Conservation (phyloP, 176 grass and related monocot species). For the Musa troglodytarum region DNA sequence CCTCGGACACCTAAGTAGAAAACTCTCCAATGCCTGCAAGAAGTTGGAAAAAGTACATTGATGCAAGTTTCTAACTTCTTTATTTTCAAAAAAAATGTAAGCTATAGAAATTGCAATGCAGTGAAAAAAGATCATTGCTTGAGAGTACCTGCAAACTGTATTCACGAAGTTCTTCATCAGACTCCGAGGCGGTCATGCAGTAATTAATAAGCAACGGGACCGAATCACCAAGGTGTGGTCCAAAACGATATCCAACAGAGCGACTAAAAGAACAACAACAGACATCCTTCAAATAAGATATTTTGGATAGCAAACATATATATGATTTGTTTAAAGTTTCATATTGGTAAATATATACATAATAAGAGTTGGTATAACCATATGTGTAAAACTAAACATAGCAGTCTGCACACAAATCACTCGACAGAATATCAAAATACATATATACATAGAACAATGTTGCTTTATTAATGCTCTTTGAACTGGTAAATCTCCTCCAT, state of each 20-base stretch:
- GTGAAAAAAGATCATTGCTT: neutral
- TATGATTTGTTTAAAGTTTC: neutral
- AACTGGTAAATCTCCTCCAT: too few relatives aligned
- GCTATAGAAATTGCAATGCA: neutral
- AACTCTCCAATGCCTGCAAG: slow-evolving; percentile 91
- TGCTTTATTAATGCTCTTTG: too few relatives aligned
- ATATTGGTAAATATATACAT: neutral
- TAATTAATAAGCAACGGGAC: slow-evolving; percentile 88
- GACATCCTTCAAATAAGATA: neutral
- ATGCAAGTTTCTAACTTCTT: neutral
- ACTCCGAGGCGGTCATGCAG: slow-evolving; percentile 86
- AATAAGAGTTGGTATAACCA: neutral
- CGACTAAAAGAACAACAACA: slow-evolving; percentile 40
- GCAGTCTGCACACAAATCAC: too few relatives aligned
- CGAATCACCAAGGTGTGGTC: slow-evolving; percentile 76
- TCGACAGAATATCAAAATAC: too few relatives aligned
- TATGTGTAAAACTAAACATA: neutral
- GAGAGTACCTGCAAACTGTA: slow-evolving; percentile 83
- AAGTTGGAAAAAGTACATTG: neutral
- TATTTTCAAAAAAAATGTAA: neutral
- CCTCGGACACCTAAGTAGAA: slow-evolving; percentile 84
- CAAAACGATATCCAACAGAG: slow-evolving; percentile 98
- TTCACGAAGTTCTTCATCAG: slow-evolving; percentile 94
- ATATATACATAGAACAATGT: too few relatives aligned
- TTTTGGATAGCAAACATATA: neutral